phyloP scores from a whole-genome alignment of 75 land plant genomes.

The Selaginella moellendorffii region DNA sequence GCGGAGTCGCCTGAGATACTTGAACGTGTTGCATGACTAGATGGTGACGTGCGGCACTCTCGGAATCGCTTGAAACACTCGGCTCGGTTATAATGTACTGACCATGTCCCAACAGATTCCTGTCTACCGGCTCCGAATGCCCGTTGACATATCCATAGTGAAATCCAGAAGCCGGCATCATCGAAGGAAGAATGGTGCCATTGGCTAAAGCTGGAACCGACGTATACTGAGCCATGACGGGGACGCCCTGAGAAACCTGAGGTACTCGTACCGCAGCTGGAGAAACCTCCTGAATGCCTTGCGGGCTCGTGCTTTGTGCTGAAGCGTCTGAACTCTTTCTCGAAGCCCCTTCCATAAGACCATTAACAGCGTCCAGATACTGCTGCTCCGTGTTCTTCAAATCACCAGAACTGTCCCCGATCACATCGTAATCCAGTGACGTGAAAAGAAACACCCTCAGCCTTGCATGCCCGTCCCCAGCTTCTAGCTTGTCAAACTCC shows the following conservation, averaged over 20 bases:
- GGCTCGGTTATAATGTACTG: neutral
- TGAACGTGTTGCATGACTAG: no score
- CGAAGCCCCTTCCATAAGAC: constrained; percentile 24
- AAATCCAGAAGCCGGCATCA: neutral
- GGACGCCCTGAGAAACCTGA: constrained; percentile 17
- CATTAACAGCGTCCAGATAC: constrained; percentile 85
- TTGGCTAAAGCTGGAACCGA: neutral
- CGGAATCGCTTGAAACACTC: no score
- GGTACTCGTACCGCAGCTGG: constrained; percentile 16
- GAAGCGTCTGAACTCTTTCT: constrained; percentile 14
- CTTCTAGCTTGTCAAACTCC: constrained; percentile 32
- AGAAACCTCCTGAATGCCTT: constrained; percentile 7
- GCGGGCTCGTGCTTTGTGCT: constrained; percentile 5
- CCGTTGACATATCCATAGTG: neutral
- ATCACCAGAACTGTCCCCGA: constrained; percentile 14
- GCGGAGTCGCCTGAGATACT: no score
- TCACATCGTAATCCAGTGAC: neutral
- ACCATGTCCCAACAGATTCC: neutral
- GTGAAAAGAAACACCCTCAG: constrained; percentile 1
- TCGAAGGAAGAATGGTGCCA: neutral
- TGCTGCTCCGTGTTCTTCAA: constrained; percentile 54
- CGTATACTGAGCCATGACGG: neutral
- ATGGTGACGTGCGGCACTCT: no score
- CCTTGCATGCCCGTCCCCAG: neutral
- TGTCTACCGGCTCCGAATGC: neutral